Evolutionary conservation across 2,329 filamentous ascomycete genomes (phyloP), one percentile per base, ranked within the genome.

Genomic region (Hypoxylon sp.): DNA sequence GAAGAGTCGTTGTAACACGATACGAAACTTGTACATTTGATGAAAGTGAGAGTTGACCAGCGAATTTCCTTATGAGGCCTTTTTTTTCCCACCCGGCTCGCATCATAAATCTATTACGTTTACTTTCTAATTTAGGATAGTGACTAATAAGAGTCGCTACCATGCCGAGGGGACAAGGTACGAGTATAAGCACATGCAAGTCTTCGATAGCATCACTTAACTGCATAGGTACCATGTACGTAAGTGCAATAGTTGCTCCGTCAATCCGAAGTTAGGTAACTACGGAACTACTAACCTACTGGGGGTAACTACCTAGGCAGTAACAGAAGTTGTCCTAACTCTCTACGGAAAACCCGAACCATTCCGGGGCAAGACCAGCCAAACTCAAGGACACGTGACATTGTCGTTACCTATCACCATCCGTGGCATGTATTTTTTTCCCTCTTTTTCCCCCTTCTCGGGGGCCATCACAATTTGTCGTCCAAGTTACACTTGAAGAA

Each of bases 71-170:
- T 39, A 29, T 67, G 67, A 70, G 67, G 67, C 60, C 59, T 67
- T 70, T 69, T 70, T 42, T 24, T 22, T 29, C 17, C 47, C 17
- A 17, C 19, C 48, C 22, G n/a, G 26, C 37, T 26, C 13, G n/a
- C 39, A 35, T 59, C 37, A 48, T n/a, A 26, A 62, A 62, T 70
- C 64, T 35, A 70, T 70, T 70, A 70, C 67, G 67, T 70, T 70
- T 67, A 67, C 59, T 51, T 69, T 63, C 52, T 59, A 33, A 22
- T 54, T 46, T 60, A 58, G 59, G 66, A 29, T 19, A 29, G 31
- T 53, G 35, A 48, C 51, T 59, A 53, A 54, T 5, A 63, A 11
- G 47, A 24, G 5, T 44, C 13, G 52, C 17, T 29, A 39, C 35
- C 13, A 47, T 29, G 48, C 48, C 33, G 53, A 61, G 55, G 29